phyloP scores from a whole-genome alignment of 208 protist species.

The Crithidia fasciculata region DNA sequence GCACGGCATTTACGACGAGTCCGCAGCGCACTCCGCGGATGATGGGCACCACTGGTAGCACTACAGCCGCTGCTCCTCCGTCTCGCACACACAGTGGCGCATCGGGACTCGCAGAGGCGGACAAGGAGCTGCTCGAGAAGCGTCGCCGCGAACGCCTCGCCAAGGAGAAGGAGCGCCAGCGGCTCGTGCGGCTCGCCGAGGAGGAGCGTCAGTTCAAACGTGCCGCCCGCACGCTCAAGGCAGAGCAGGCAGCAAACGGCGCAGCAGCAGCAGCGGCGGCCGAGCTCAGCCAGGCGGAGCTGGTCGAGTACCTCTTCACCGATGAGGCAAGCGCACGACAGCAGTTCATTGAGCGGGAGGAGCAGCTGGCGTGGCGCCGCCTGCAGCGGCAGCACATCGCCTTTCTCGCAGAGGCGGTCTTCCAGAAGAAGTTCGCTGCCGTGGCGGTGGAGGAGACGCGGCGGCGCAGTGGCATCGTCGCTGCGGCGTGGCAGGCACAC shows the following conservation, averaged over 20 bases:
- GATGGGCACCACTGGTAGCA: not conserved
- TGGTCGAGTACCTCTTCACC: conserved; percentile 26
- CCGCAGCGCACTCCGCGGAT: not conserved
- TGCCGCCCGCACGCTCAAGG: conserved; percentile 18
- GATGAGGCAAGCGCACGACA: conserved; percentile 60
- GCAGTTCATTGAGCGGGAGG: conserved; percentile 68
- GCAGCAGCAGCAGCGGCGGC: conserved; percentile 7
- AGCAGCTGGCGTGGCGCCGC: conserved; percentile 55
- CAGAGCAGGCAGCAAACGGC: conserved; percentile 6
- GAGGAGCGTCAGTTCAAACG: conserved; percentile 38
- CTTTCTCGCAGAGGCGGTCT: conserved; percentile 14
- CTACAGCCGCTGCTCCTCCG: not conserved
- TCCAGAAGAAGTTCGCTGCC: conserved; percentile 6
- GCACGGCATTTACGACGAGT: not conserved
- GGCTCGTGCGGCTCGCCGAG: conserved; percentile 23
- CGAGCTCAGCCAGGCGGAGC: conserved; percentile 12
- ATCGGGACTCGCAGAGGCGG: conserved; percentile 12
- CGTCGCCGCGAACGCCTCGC: conserved; percentile 28
- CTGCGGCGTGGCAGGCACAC: not conserved
- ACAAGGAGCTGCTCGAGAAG: conserved; percentile 36
- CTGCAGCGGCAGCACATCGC: conserved; percentile 40
- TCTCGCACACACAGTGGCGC: not conserved
- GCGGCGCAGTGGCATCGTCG: conserved; percentile 23
- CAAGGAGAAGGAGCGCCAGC: conserved; percentile 36
- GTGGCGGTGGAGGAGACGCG: conserved; percentile 28